Base-by-base conservation (phyloP, 352 stramenopile genomes). In the Poterioochromonas sp. region DNA sequence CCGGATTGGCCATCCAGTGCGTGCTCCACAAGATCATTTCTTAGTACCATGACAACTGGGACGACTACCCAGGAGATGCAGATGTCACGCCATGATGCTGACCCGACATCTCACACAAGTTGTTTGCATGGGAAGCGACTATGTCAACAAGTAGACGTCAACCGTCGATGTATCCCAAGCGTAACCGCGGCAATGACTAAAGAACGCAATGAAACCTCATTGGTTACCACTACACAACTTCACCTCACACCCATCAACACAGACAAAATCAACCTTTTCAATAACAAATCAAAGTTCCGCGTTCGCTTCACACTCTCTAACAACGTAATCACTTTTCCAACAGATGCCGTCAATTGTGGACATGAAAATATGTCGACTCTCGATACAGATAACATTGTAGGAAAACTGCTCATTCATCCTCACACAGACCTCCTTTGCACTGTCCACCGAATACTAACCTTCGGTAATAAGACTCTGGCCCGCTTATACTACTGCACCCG, bases 201-300 rank as follows among this genome's bases (percentile, higher is more conserved):
- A 35, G 58, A 68, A 68, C 58, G 58, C 58, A 68, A 68, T 68
- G 58, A 68, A 68, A 68, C 58, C 58, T 68, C 58, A 68, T 68
- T 35, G 58, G 58, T 68, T 35, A 68, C 15, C 15, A 35, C 15
- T 68, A 68, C 58, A 68, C 58, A 68, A 68, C 58, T 68, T 68
- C 15, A 35, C 15, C 29, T 35, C 15, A 68, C 58, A 68, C 58
- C 58, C 58, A 68, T 68, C 58, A 68, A 68, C 29, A 68, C 58
- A 68, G 15, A 18, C 15, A 18, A 68, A 68, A 68, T 35, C 29
- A 68, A 68, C 58, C 58, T 68, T 35, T 68, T 26, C 58, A 68
- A 68, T 35, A 18, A 68, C 58, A 68, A 68, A 68, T 35, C 58
- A 68, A 68, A 68, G 58, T 35, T 68, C 15, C 58, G 58, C 58